Evolutionary conservation across 345 rosid genomes (phyloP).

Genomic region (Raphanus raphanistrum): DNA sequence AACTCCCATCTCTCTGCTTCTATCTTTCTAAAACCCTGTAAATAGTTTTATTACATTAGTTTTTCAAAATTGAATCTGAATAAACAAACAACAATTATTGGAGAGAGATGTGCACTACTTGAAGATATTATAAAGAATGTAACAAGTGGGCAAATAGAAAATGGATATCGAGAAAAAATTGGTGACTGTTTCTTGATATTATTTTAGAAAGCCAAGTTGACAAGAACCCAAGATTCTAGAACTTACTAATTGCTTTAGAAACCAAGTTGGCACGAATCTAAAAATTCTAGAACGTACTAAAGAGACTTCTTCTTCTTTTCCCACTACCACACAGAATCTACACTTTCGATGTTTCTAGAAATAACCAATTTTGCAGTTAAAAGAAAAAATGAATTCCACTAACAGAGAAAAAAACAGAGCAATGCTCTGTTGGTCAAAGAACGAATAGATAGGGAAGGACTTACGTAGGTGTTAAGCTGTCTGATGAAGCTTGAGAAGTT

Average conservation of each 20-base stretch:
- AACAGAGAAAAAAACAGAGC: slow-evolving; percentile 15
- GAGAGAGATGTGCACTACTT: slow-evolving; percentile 10
- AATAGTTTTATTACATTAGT: too few species aligned
- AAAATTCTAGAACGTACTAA: slow-evolving; percentile 34
- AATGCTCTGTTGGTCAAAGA: neutral
- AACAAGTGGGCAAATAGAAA: slow-evolving; percentile 37
- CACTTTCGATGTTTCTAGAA: slow-evolving; percentile 33
- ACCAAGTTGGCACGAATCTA: slow-evolving; percentile 13
- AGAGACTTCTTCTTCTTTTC: slow-evolving; percentile 9
- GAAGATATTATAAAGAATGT: slow-evolving; percentile 2
- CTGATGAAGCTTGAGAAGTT: slow-evolving; percentile 63
- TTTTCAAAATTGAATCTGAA: neutral
- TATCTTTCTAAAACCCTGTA: slow-evolving; percentile 91
- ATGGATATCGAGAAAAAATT: slow-evolving; percentile 2
- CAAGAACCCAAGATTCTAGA: slow-evolving; percentile 25
- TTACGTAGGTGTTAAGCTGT: slow-evolving; percentile 60
- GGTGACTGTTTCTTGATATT: slow-evolving; percentile 10
- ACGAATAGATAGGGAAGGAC: slow-evolving; percentile 5
- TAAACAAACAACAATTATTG: slow-evolving; percentile 23
- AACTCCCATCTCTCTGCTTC: slow-evolving; percentile 99
- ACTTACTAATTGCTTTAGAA: slow-evolving; percentile 30
- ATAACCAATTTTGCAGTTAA: neutral
- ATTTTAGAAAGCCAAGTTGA: slow-evolving; percentile 18
- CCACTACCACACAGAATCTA: slow-evolving; percentile 23
- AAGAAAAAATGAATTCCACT: neutral